These are phyloP conservation scores for Micromonas commoda DNA, from an alignment of 139 green algal genomes.

Conservation along the genomic window DNA sequence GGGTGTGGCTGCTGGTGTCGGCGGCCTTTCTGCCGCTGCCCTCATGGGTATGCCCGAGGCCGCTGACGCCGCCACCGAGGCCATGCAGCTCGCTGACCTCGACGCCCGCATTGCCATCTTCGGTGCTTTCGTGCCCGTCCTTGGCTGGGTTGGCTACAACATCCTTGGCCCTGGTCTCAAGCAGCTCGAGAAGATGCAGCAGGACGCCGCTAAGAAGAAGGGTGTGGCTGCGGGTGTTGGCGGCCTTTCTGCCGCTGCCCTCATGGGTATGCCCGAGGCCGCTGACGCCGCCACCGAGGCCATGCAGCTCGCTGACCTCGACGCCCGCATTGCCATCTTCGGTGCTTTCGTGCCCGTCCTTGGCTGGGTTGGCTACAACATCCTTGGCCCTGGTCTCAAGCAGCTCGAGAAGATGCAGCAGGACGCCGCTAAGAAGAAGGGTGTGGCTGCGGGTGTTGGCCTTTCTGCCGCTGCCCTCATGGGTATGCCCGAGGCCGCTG, in stretches of 20 bases:
- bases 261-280: not conserved
- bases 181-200: conserved; percentile 52
- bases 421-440: conserved; percentile 33
- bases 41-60: not conserved
- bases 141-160: conserved; percentile 68
- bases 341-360: conserved; percentile 40
- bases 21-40: conserved; percentile 24
- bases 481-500: conserved; percentile 2
- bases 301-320: conserved; percentile 42
- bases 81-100: conserved; percentile 39
- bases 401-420: conserved; percentile 58
- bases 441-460: conserved; percentile 19
- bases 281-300: conserved; percentile 47
- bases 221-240: conserved; percentile 6
- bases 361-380: conserved; percentile 74
- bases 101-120: conserved; percentile 21
- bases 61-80: conserved; percentile 24
- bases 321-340: not conserved
- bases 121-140: conserved; percentile 31
- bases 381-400: conserved; percentile 47
- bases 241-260: conserved; percentile 23
- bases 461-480: conserved; percentile 24
- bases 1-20: conserved; percentile 12
- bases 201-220: conserved; percentile 24
- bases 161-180: conserved; percentile 49